phyloP scores from a whole-genome alignment of 192 early-diverging fungal species.

The Podila horticola region DNA sequence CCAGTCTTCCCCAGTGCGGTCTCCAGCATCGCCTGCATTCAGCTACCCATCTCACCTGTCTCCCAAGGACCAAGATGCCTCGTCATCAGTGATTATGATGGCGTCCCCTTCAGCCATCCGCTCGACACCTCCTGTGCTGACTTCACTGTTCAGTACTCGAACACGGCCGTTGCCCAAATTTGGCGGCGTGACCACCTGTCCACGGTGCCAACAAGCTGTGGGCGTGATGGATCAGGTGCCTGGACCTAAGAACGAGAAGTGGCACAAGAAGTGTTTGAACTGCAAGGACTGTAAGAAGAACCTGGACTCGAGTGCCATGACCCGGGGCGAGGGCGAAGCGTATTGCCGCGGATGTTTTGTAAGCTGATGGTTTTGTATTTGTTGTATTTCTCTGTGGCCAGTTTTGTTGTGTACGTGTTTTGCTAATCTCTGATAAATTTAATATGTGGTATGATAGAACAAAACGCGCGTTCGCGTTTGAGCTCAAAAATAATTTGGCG shows the following conservation, averaged over 20 bases:
- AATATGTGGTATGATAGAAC: background rate
- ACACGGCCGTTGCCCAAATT: slow-evolving; percentile 56
- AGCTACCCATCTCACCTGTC: background rate
- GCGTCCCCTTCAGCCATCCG: slow-evolving; percentile 15
- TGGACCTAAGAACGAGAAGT: slow-evolving; percentile 58
- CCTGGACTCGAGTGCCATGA: slow-evolving; percentile 59
- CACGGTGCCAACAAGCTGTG: slow-evolving; percentile 56
- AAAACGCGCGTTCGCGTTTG: background rate
- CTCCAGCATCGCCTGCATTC: slow-evolving; percentile 28
- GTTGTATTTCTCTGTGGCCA: background rate
- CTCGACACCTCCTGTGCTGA: slow-evolving; percentile 21
- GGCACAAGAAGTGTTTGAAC: slow-evolving; percentile 65
- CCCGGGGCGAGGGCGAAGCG: slow-evolving; percentile 42
- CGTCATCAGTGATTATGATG: slow-evolving; percentile 34
- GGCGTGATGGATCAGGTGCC: slow-evolving; percentile 61
- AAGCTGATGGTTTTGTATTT: slow-evolving; percentile 29
- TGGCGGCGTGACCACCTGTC: slow-evolving; percentile 58
- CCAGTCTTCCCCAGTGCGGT: slow-evolving; percentile 15
- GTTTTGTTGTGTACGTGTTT: background rate
- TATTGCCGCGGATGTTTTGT: slow-evolving; percentile 60
- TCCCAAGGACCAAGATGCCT: background rate
- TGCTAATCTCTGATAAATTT: background rate
- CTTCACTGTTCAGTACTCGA: slow-evolving; percentile 47
- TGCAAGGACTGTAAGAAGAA: slow-evolving; percentile 61
- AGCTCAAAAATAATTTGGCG: background rate